These are phyloP conservation scores for Colletotrichum brevisporum DNA, from an alignment of 2,329 filamentous ascomycete species.

Conservation along the genomic window DNA sequence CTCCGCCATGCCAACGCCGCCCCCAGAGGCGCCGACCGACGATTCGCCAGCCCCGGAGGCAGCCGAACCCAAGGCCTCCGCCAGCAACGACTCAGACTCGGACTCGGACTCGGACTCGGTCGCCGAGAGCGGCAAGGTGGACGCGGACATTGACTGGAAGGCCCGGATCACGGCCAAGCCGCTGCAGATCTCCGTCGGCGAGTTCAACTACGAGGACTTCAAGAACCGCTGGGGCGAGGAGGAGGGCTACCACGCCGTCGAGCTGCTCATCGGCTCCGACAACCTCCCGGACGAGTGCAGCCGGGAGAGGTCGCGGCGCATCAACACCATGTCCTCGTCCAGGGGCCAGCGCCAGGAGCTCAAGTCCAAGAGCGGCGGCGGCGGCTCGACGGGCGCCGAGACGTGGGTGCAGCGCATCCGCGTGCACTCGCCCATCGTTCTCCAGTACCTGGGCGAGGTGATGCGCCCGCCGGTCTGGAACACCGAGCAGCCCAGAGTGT, in stretches of 20 bases:
- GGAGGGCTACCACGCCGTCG: neutral
- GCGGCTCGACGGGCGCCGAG: neutral
- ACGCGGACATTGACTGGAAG: neutral
- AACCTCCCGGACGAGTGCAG: neutral
- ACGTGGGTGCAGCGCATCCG: neutral
- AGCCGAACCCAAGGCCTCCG: too few relatives aligned
- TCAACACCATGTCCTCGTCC: neutral
- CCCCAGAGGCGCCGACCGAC: too few relatives aligned
- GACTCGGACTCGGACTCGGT: neutral
- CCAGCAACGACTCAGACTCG: too few relatives aligned
- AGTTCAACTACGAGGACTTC: neutral
- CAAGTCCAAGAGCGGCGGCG: neutral
- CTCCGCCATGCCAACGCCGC: too few relatives aligned
- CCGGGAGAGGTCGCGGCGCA: neutral
- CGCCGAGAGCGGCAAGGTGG: neutral
- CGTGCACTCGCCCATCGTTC: neutral
- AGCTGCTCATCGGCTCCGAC: constrained; percentile 1
- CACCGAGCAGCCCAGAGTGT: neutral
- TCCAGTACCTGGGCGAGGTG: constrained; percentile 42
- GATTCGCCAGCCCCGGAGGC: too few relatives aligned
- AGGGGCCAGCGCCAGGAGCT: neutral
- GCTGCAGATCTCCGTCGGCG: neutral
- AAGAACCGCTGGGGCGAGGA: constrained; percentile 2
- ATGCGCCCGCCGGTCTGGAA: neutral
- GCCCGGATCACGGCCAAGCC: neutral